phyloP scores from a whole-genome alignment of 495 filamentous ascomycete genomes.

The Neurospora sublineolata region DNA sequence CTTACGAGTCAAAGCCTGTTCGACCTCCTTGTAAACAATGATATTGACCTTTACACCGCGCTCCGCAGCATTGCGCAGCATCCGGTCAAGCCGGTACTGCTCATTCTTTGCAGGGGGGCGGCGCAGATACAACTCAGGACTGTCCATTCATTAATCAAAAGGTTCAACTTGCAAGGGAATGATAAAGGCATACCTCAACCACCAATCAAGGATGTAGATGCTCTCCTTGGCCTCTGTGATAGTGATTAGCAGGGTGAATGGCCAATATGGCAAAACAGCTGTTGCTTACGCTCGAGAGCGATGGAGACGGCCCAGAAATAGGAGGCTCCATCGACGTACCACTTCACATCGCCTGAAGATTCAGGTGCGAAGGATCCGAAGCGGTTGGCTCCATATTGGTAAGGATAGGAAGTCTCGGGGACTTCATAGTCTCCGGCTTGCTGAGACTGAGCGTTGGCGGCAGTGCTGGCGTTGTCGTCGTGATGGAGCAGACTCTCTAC shows the following conservation, averaged over 20 bases:
- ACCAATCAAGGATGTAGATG: constrained; percentile 95
- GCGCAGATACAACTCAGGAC: constrained; percentile 79
- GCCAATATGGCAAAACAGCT: neutral
- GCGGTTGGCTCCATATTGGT: constrained; percentile 43
- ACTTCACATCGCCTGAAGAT: constrained; percentile 82
- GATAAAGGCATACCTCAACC: constrained; percentile 45
- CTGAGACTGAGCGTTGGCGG: neutral
- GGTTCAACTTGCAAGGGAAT: neutral
- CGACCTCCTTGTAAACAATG: constrained; percentile 93
- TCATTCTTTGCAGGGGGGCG: constrained; percentile 74
- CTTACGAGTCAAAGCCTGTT: constrained; percentile 76
- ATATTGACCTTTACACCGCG: constrained; percentile 80
- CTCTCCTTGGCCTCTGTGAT: constrained; percentile 55
- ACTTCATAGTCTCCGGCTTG: neutral
- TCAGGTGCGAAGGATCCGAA: constrained; percentile 81
- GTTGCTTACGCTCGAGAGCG: constrained; percentile 53
- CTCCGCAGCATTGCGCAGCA: constrained; percentile 79
- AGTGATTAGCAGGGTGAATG: constrained; percentile 12
- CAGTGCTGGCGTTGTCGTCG: neutral
- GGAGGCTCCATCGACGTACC: constrained; percentile 86
- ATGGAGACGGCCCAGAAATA: constrained; percentile 86
- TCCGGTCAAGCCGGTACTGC: constrained; percentile 76
- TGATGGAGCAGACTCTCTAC: neutral
- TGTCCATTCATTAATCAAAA: neutral
- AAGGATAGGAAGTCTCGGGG: constrained; percentile 4